Percentiles rank a stretch among this genome's conserved stretches.
Conservation (phyloP, 345 rosid genomes). For the Ceriops tagal region DNA sequence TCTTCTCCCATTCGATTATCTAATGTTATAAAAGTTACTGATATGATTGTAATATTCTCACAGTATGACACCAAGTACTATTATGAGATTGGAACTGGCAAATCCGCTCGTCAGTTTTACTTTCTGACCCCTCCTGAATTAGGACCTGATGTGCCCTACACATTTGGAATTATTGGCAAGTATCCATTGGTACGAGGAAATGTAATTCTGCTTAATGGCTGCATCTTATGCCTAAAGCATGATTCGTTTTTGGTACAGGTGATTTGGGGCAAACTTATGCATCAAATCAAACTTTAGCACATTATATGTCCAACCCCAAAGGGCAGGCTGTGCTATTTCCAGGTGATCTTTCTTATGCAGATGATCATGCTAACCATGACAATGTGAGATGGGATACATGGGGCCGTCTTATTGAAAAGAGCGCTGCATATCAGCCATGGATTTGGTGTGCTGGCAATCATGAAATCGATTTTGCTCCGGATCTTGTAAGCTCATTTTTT, state of each 20-base stretch:
- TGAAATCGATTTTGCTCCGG: constrained; percentile 33
- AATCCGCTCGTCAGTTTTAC: constrained; percentile 23
- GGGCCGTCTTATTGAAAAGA: constrained; percentile 35
- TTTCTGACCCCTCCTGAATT: constrained; percentile 34
- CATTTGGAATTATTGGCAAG: constrained; percentile 38
- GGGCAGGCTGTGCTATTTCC: constrained; percentile 28
- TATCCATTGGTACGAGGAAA: neutral
- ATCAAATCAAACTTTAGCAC: constrained; percentile 31
- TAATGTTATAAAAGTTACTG: neutral
- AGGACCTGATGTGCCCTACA: constrained; percentile 39
- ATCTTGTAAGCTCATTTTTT: constrained; percentile 19
- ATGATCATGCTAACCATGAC: constrained; percentile 24
- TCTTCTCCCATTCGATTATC: neutral
- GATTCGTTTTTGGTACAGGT: constrained; percentile 14
- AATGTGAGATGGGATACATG: constrained; percentile 36
- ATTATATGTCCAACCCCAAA: constrained; percentile 23
- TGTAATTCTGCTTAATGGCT: neutral
- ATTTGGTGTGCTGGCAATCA: constrained; percentile 40
- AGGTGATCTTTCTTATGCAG: constrained; percentile 46
- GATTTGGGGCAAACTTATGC: constrained; percentile 38
- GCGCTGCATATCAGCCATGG: constrained; percentile 43
- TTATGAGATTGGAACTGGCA: constrained; percentile 24
- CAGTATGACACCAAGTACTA: constrained; percentile 33
- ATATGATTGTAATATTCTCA: neutral
- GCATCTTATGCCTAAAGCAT: neutral